Evolutionary conservation across 179 eudicot species (phyloP), one percentile per base, ranked within the genome.

Genomic region (Corrigiola litoralis): DNA sequence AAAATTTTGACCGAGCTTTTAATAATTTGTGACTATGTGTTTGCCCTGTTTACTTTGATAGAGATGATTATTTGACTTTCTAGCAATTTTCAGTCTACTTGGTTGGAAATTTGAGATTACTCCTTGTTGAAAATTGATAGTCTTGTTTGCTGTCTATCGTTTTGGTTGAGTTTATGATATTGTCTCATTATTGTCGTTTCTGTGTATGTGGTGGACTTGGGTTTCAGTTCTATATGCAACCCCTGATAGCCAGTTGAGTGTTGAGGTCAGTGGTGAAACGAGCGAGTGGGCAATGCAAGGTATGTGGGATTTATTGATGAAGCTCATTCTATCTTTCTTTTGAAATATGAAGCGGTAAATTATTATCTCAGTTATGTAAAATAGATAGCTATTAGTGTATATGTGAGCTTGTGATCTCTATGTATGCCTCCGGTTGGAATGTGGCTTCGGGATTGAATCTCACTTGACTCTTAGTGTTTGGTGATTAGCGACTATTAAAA

Each of bases 221-320:
- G 58, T 12, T n/a, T 58, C 73, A 82, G 87, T 72, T 76, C 67
- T 70, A 67, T 77, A 73, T 63, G 95, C 95, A 68, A 72, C 80
- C 65, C 82, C 90, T 36, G 92, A 85, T 52, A 72, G 78, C 54
- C 88, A 81, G 62, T 65, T 73, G 77, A 79, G 72, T 57, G 76
- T 65, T 31, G 95, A 74, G 55, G 86, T 85, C 53, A 73, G 80
- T 72, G 24, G 77, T 33, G 98, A 92, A 66, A 79, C 95, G 44
- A 75, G 75, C 48, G 92, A 89, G 70, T 92, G 96, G 98, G 92
- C 84, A 53, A 77, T 84, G 84, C 96, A 87, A 92, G 98, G 98
- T 92, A 74, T 55, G 68, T 38, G 16, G 42, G 55, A 18, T 27
- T 24, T 25, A 29, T 49, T 20, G n/a, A 44, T 66, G 28, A 42